Conservation (phyloP, 768 basidiomycete genomes). For the Pisolithus microcarpus region DNA sequence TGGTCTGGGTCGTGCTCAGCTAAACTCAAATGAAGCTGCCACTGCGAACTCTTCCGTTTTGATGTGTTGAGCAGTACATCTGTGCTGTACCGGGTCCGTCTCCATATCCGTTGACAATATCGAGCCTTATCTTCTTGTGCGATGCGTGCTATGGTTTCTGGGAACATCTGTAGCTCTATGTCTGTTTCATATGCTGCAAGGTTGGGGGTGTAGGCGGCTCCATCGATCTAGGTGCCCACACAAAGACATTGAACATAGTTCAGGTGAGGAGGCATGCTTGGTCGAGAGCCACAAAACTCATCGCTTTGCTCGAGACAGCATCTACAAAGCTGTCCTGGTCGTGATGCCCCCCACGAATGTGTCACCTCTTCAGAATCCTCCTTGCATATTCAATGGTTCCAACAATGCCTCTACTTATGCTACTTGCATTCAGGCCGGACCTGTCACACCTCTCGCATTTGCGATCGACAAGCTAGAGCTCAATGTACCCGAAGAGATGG, state of each 20-base stretch:
- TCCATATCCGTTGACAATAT: not conserved
- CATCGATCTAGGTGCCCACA: slow-evolving; percentile 55
- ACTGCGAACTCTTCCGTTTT: slow-evolving; percentile 30
- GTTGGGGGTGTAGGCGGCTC: slow-evolving; percentile 60
- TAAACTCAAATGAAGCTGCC: slow-evolving; percentile 37
- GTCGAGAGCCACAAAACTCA: too few species aligned
- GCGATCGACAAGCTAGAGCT: slow-evolving; percentile 58
- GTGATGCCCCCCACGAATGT: slow-evolving; percentile 43
- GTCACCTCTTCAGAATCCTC: slow-evolving; percentile 41
- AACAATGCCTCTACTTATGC: too few species aligned
- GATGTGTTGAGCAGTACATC: slow-evolving; percentile 42
- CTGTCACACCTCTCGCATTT: slow-evolving; percentile 58
- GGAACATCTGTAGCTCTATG: slow-evolving; percentile 37
- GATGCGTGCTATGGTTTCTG: not conserved
- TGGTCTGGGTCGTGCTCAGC: too few species aligned
- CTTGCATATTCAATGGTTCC: too few species aligned
- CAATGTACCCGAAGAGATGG: slow-evolving; percentile 43
- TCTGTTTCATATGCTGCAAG: slow-evolving; percentile 67
- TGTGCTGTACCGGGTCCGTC: slow-evolving; percentile 52
- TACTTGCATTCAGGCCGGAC: slow-evolving; percentile 42
- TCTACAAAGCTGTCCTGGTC: slow-evolving; percentile 55
- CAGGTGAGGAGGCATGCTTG: slow-evolving; percentile 39
- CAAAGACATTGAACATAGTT: slow-evolving; percentile 43
- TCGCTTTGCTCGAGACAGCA: slow-evolving; percentile 24
- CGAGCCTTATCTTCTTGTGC: not conserved